Evolutionary conservation across 306 rosid species (phyloP).

Genomic region (Albizia julibrissin): DNA sequence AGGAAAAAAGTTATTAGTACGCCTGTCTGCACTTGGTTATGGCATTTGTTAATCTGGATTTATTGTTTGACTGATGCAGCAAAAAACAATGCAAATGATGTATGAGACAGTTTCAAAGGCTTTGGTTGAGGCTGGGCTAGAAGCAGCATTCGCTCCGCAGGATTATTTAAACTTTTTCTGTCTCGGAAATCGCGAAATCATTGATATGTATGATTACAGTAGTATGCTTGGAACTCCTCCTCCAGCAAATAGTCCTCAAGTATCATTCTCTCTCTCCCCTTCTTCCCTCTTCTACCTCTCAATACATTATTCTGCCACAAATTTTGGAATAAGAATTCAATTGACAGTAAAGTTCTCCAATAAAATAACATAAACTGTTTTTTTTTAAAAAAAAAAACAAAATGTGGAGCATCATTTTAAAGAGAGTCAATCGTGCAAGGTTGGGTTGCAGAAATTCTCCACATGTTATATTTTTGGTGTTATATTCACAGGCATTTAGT

Average conservation of each 20-base stretch:
- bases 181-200: constrained; percentile 87
- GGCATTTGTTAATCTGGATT: not conserved
- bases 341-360: too few species aligned
- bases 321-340: too few species aligned
- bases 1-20: too few species aligned
- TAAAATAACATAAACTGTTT: too few species aligned
- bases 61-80: constrained; percentile 46
- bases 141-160: constrained; percentile 72
- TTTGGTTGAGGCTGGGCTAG: constrained; percentile 84
- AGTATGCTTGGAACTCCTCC: constrained; percentile 53
- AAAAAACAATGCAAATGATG: constrained; percentile 99
- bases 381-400: too few species aligned
- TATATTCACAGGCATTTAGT: constrained; percentile 62
- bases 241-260: constrained; percentile 80
- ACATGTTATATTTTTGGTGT: not conserved
- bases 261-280: constrained; percentile 25
- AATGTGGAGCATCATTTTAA: too few species aligned
- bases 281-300: constrained; percentile 6
- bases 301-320: too few species aligned
- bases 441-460: too few species aligned
- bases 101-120: constrained; percentile 87
- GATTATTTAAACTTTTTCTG: constrained; percentile 96
- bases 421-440: too few species aligned
- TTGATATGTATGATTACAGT: constrained; percentile 45
- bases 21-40: not conserved